Conservation (phyloP, 805 yeast genomes). For the Tetrapisispora nanseiensis region DNA sequence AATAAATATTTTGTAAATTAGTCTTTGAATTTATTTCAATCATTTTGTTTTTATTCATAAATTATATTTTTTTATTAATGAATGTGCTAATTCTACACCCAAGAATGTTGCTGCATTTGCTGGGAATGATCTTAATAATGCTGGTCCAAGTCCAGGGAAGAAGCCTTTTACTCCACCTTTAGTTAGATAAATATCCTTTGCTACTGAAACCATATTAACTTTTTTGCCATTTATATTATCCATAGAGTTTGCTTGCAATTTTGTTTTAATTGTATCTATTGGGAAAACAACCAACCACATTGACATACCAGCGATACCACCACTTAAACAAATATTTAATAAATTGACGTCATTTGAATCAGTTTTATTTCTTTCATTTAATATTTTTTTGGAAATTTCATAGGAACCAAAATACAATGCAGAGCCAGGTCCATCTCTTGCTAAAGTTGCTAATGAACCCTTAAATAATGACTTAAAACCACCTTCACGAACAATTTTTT, state of each 20-base stretch:
- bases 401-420: slow-evolving; percentile 93
- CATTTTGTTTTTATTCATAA: neutral
- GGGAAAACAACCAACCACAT: slow-evolving; percentile 98
- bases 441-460: slow-evolving; percentile 86
- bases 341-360: slow-evolving; percentile 53
- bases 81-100: slow-evolving; percentile 78
- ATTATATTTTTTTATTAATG: slow-evolving; percentile 28
- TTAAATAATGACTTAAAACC: slow-evolving; percentile 78
- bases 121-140: slow-evolving; percentile 87
- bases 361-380: slow-evolving; percentile 34
- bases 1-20: neutral
- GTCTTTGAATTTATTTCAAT: neutral
- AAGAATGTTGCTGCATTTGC: slow-evolving; percentile 98
- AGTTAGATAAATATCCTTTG: slow-evolving; percentile 50
- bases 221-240: slow-evolving; percentile 5
- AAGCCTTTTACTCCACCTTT: slow-evolving; percentile 82
- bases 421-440: slow-evolving; percentile 96
- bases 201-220: slow-evolving; percentile 44
- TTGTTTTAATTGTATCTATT: slow-evolving; percentile 77
- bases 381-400: slow-evolving; percentile 61
- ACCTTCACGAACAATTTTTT: slow-evolving; percentile 63
- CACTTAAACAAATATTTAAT: slow-evolving; percentile 73
- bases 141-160: slow-evolving; percentile 97
- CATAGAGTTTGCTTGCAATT: slow-evolving; percentile 30
- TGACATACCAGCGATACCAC: slow-evolving; percentile 92